Conservation (phyloP, 805 yeast species). For the Yamadazyma ubonensis region DNA sequence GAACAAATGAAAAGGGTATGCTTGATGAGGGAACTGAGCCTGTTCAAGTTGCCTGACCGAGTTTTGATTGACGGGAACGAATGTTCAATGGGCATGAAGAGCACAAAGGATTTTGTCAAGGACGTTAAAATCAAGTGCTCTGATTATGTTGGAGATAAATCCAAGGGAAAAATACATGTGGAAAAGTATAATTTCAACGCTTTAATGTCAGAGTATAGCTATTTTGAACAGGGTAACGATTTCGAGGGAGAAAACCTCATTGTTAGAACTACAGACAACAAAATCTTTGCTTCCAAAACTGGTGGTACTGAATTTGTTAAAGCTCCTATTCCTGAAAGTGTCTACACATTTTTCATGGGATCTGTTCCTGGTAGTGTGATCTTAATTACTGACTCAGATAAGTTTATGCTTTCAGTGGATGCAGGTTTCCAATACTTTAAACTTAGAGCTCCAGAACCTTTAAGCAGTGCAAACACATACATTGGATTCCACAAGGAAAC, state of each 20-base stretch:
- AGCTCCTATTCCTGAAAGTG: slow-evolving; percentile 31
- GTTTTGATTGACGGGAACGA: slow-evolving; percentile 43
- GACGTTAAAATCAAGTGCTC: slow-evolving; percentile 36
- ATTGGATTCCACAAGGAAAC: slow-evolving; percentile 63
- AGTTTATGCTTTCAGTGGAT: slow-evolving; percentile 60
- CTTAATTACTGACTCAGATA: slow-evolving; percentile 48
- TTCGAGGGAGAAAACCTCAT: slow-evolving; percentile 47
- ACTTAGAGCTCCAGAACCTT: slow-evolving; percentile 50
- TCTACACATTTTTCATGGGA: slow-evolving; percentile 47
- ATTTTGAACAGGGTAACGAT: slow-evolving; percentile 51
- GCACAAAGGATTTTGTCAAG: slow-evolving; percentile 23
- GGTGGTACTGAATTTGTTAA: slow-evolving; percentile 46
- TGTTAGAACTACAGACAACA: slow-evolving; percentile 51
- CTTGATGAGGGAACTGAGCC: slow-evolving; percentile 19
- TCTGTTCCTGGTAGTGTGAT: slow-evolving; percentile 56
- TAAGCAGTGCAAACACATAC: slow-evolving; percentile 24
- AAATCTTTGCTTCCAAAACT: slow-evolving; percentile 57
- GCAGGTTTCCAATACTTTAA: slow-evolving; percentile 59
- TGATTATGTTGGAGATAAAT: slow-evolving; percentile 21
- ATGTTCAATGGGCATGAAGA: slow-evolving; percentile 35
- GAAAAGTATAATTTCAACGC: slow-evolving; percentile 36
- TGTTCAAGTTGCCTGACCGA: slow-evolving; percentile 37
- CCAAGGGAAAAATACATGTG: slow-evolving; percentile 26
- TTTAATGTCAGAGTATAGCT: slow-evolving; percentile 61
- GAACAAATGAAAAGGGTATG: slow-evolving; percentile 25